Evolutionary conservation across 768 basidiomycete species (phyloP), one percentile per base, ranked within the genome.

Genomic region (Lactifluus hygrophoroides): DNA sequence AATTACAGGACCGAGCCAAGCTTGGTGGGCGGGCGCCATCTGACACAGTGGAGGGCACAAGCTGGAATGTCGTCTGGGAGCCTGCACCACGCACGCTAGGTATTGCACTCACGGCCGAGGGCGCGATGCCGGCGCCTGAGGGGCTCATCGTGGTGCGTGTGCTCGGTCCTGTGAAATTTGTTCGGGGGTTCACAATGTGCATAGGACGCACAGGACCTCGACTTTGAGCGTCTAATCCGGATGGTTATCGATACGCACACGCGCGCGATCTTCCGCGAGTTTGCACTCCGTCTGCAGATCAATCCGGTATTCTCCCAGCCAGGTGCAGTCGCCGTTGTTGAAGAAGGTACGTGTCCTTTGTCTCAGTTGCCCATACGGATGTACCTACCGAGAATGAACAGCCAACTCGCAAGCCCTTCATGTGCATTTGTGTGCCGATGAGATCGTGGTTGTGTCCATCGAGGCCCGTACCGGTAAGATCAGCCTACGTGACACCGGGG

Each of bases 391-490:
- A 21, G 25, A 37, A 10, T 21, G 23, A 57, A 25, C 42, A 88
- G 88, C 75, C 42, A 77, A 78, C 45, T 67, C 73, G 16, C 78
- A 79, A 62, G 80, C 81, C 32, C 76, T 94, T 45, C 84, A 78
- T 27, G 76, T 88, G 11, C 81, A 83, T 63, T 72, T 93, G 17
- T 90, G 87, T 64, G 84, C 84, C 2, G 86, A 88, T 59, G 87
- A 92, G 66, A 72, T 85, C 16, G 84, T 91, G 19, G 74, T 86
- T 23, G 78, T 94, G 47, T 84, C 84, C 3, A 81, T 95, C 40
- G 92, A 94, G 64, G 72, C 84, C 4, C 77, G 90, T 62, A 92
- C 88, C 0, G 93, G 93, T 6, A 80, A 83, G 34, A 72, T 94
- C 61, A 86, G 80, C 60, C 75, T 94, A 47, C 79, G 84, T 23